These are phyloP conservation scores for Ploettnerulaceae sp. DNA, from an alignment of 2,329 filamentous ascomycete species.

Conservation along the genomic window DNA sequence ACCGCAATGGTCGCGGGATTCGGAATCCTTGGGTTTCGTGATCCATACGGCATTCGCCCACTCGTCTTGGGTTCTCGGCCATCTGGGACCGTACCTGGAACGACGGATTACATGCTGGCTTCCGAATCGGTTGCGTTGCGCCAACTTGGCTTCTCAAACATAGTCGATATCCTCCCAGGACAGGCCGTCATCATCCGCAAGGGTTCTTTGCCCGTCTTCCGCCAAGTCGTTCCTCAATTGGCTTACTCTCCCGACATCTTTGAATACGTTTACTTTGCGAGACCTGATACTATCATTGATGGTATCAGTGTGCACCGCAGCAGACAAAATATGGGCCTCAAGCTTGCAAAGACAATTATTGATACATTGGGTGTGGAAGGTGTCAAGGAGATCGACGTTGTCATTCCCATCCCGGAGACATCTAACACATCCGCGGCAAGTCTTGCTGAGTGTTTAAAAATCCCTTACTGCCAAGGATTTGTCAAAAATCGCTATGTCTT, in stretches of 20 bases:
- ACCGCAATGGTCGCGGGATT: slow-evolving; percentile 79
- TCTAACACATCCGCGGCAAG: slow-evolving; percentile 75
- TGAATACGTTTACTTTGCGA: slow-evolving; percentile 82
- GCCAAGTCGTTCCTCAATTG: slow-evolving; percentile 63
- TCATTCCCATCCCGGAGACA: slow-evolving; percentile 82
- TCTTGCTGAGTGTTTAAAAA: slow-evolving; percentile 69
- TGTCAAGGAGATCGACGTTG: slow-evolving; percentile 72
- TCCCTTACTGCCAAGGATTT: slow-evolving; percentile 75
- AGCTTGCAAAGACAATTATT: slow-evolving; percentile 69
- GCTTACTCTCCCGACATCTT: slow-evolving; percentile 82
- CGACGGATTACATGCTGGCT: slow-evolving; percentile 83
- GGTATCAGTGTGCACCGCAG: slow-evolving; percentile 82
- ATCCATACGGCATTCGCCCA: slow-evolving; percentile 77
- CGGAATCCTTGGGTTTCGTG: slow-evolving; percentile 74
- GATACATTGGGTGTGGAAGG: slow-evolving; percentile 62
- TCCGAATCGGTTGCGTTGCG: slow-evolving; percentile 81
- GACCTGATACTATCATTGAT: slow-evolving; percentile 78
- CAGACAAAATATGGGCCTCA: slow-evolving; percentile 80
- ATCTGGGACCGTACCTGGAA: slow-evolving; percentile 55
- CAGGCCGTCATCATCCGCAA: slow-evolving; percentile 84
- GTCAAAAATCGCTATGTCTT: slow-evolving; percentile 89
- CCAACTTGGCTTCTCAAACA: slow-evolving; percentile 73
- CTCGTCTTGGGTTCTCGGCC: slow-evolving; percentile 72
- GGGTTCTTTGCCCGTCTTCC: slow-evolving; percentile 66
- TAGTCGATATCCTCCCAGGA: slow-evolving; percentile 74